Base-by-base conservation (phyloP, 192 early-diverging fungal species). In the Dimargaris xerosporica region DNA sequence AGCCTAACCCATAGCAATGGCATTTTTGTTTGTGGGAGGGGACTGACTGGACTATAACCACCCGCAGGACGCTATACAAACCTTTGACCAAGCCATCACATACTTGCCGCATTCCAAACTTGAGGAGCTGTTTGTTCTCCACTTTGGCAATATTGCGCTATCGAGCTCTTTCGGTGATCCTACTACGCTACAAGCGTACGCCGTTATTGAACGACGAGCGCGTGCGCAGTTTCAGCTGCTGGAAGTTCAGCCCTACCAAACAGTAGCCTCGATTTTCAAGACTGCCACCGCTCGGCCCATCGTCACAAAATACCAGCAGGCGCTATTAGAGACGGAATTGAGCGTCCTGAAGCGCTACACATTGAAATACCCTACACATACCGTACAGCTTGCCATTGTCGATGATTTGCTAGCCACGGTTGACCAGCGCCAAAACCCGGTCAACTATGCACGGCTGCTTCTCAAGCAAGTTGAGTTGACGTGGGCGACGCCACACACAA, bases 281-380 rank as follows among this genome's bases (percentile, higher is more conserved):
- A 56, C 5, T 29, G 15, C 34, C 29, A 39, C 34, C 54, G 11
- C 16, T 3, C 11, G 47, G 21, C 19, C 21, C 16, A 23, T 48
- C 3, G 21, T 12, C 21, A 3, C 19, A 23, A 48, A 48, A 17
- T 17, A 48, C 4, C 16, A 23, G 11, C 47, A 48, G 21, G 26
- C 58, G n/a, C 43, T 60, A n/a, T 21, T 44, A 26, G 58, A 60
- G 26, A 60, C 58, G 21, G 58, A 60, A 43, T 39, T 60, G 7
- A 19, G 16, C 5, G 12, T 60, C 5, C 58, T 60, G n/a, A 34
- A 39, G 5, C 58, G 26, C 21, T 25, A 25, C 41, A 41, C 58
- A 11, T 30, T 34, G 28, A 44, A 25, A 21, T 43, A 19, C 19
- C 28, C 58, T n/a, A 60, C 58, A 0, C 19, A n/a, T 13, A 0